Evolutionary conservation across 805 yeast species (phyloP).

Genomic region (Lipomyces orientalis): DNA sequence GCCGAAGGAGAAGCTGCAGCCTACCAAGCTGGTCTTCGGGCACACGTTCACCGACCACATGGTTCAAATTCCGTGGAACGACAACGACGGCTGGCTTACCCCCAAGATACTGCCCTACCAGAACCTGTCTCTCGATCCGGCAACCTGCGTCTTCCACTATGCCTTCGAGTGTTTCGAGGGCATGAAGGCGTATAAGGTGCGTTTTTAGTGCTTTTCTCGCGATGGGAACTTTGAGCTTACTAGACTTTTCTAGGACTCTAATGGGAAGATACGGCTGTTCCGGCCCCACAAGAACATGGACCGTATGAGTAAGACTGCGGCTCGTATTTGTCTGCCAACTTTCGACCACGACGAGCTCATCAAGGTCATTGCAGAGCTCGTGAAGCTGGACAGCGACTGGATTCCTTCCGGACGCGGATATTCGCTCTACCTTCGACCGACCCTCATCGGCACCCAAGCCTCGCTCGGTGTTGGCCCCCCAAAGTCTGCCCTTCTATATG

Average conservation of each 20-base stretch:
- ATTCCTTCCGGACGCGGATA: constrained; percentile 88
- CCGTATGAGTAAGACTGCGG: constrained; percentile 88
- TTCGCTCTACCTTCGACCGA: constrained; percentile 92
- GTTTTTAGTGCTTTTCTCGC: background rate
- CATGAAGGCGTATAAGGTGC: constrained; percentile 75
- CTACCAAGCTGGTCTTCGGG: constrained; percentile 72
- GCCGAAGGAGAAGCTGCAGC: constrained; percentile 63
- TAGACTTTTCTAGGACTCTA: constrained; percentile 48
- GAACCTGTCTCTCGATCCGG: constrained; percentile 77
- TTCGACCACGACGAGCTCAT: constrained; percentile 80
- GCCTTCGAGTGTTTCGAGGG: constrained; percentile 97
- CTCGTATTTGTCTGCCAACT: constrained; percentile 84
- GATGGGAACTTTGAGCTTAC: background rate
- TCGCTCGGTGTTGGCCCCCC: constrained; percentile 89
- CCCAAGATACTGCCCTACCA: constrained; percentile 90
- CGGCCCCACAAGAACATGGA: constrained; percentile 91
- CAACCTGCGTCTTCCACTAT: constrained; percentile 89
- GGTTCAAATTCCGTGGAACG: constrained; percentile 84
- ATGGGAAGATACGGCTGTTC: constrained; percentile 78
- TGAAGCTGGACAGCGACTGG: constrained; percentile 73
- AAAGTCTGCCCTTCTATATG: constrained; percentile 76
- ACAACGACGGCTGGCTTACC: constrained; percentile 78
- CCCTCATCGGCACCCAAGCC: constrained; percentile 89
- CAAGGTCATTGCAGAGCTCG: constrained; percentile 75
- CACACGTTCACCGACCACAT: constrained; percentile 83